Evolutionary conservation across 768 basidiomycete genomes (phyloP).

Genomic region (Ramaria sp.): DNA sequence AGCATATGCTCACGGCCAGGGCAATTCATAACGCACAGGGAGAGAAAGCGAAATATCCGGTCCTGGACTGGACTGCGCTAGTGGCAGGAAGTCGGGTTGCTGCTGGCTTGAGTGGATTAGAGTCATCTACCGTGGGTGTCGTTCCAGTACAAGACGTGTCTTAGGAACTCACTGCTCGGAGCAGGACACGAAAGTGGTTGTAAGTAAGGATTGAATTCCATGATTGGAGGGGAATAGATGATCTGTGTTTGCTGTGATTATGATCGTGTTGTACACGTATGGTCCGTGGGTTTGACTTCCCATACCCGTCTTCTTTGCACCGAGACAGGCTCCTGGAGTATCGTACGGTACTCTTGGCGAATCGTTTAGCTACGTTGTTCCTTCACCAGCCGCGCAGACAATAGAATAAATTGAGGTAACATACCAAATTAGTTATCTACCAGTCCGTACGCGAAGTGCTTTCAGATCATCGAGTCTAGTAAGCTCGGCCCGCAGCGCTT

Average conservation of each 20-base stretch:
- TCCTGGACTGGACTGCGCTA: conserved; percentile 75
- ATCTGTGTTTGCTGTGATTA: too few species aligned
- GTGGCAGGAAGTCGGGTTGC: conserved; percentile 69
- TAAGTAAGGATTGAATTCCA: background rate
- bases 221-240: background rate
- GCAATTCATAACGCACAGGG: conserved; percentile 52
- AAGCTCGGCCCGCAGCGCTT: background rate
- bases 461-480: background rate
- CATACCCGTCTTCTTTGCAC: too few species aligned
- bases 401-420: too few species aligned
- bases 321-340: too few species aligned
- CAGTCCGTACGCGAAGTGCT: too few species aligned
- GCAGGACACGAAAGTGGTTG: background rate
- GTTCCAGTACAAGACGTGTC: background rate
- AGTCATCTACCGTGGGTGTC: background rate
- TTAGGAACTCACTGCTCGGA: background rate
- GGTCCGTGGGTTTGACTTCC: too few species aligned
- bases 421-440: too few species aligned
- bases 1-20: conserved; percentile 69
- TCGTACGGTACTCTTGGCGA: too few species aligned
- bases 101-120: conserved; percentile 42
- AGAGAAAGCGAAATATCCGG: conserved; percentile 36
- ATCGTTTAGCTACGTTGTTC: too few species aligned
- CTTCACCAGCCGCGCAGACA: too few species aligned
- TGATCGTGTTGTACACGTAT: too few species aligned